Evolutionary conservation across 441 rosid species (phyloP).

Genomic region (Pelargonium citronellum): DNA sequence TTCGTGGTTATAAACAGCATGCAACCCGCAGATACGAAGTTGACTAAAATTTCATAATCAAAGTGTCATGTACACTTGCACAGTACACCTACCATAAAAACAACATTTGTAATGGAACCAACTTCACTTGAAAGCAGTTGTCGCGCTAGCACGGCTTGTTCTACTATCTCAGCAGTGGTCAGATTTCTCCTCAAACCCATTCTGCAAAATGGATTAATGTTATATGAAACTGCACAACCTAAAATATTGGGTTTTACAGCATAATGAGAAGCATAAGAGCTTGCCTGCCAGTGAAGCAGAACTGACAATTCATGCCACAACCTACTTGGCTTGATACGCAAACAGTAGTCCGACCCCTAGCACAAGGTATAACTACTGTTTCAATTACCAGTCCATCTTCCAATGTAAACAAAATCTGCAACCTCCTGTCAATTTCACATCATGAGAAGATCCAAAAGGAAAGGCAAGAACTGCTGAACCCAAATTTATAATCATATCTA

Average conservation of each 20-base stretch:
- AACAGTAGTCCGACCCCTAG: constrained; percentile 74
- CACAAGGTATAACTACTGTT: constrained; percentile 81
- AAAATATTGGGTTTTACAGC: too few relatives aligned
- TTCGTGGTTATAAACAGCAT: too few relatives aligned
- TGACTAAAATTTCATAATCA: not conserved
- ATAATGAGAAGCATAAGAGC: constrained; percentile 3
- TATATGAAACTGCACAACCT: constrained; percentile 10
- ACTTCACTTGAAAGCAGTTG: constrained; percentile 52
- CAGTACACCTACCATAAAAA: constrained; percentile 62
- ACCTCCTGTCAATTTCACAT: constrained; percentile 63
- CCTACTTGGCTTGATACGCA: constrained; percentile 93
- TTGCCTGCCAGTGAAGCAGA: constrained; percentile 87
- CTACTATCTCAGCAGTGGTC: constrained; percentile 78
- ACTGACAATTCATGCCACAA: constrained; percentile 93
- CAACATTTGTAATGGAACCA: constrained; percentile 74
- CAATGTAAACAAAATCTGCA: constrained; percentile 82
- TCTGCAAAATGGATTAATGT: constrained; percentile 30
- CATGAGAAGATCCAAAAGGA: too few relatives aligned
- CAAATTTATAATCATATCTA: constrained; percentile 21
- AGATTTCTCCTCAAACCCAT: constrained; percentile 87
- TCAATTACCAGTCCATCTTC: constrained; percentile 71
- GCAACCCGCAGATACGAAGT: not conserved
- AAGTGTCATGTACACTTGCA: not conserved
- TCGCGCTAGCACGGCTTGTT: constrained; percentile 75
- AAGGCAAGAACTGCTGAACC: not conserved